phyloP scores from a whole-genome alignment of 768 basidiomycete species.

The Boletus edulis region DNA sequence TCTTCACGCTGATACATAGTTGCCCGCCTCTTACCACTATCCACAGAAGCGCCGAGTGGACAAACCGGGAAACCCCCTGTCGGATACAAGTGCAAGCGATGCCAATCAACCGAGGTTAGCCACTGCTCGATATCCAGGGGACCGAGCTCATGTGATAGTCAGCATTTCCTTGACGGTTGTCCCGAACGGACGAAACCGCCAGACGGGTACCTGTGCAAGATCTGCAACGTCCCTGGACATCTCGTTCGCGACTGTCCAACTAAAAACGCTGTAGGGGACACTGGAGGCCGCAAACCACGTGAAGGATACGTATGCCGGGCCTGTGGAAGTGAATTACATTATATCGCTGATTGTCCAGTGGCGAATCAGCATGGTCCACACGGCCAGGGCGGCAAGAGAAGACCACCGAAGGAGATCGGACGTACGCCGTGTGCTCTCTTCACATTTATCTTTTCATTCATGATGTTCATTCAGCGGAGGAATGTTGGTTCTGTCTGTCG shows the following conservation, averaged over 20 bases:
- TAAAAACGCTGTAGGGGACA: constrained; percentile 73
- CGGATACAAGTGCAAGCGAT: constrained; percentile 76
- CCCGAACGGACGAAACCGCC: constrained; percentile 74
- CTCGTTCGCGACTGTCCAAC: constrained; percentile 89
- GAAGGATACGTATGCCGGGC: constrained; percentile 89
- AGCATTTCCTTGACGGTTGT: constrained; percentile 80
- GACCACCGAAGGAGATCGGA: constrained; percentile 73
- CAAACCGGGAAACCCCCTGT: constrained; percentile 58
- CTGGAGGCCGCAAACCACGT: constrained; percentile 78
- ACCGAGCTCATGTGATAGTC: constrained; percentile 1
- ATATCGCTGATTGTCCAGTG: constrained; percentile 81
- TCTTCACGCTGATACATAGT: not conserved
- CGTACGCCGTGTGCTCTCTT: constrained; percentile 52
- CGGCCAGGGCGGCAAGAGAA: constrained; percentile 35
- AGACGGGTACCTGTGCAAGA: constrained; percentile 84
- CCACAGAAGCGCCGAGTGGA: constrained; percentile 27
- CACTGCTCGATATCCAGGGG: not conserved
- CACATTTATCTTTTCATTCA: not conserved
- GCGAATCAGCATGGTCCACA: constrained; percentile 49
- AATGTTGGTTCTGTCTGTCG: constrained; percentile 98
- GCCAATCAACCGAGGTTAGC: constrained; percentile 70
- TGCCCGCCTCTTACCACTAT: not conserved
- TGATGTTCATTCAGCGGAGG: constrained; percentile 56
- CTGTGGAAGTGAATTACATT: constrained; percentile 85
- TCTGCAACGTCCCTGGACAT: constrained; percentile 84